Evolutionary conservation across 2,329 filamentous ascomycete genomes (phyloP), one percentile per base, ranked within the genome.

Genomic region (Alternaria ethzedia): DNA sequence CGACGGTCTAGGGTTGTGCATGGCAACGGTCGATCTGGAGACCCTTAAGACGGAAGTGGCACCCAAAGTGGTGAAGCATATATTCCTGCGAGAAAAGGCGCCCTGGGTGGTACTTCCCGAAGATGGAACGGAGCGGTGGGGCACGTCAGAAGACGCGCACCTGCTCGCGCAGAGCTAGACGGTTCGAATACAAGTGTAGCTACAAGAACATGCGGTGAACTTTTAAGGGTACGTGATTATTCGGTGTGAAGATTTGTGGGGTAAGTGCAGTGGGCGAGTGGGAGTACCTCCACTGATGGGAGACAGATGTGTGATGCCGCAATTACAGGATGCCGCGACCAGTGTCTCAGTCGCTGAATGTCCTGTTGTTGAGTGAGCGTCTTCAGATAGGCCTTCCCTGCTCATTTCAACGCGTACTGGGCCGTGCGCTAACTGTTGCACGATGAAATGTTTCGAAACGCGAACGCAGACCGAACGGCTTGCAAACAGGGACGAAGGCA

Each of bases 1-100:
- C 9, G 75, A 78, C 10, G 51, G 32, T 0, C 78, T 81, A 10
- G 70, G 60, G 10, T 64, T 86, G 21, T 78, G 80, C 1, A 75
- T 81, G 58, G 79, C 82, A 4, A 81, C 82, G 1, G 75, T 86
- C 44, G 79, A 84, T 65, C 74, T 81, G 64, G 75, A 76, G 21
- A 81, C 77, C 23, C 66, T 82, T 17, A 77, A 72, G 49, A 76
- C 75, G 6, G 66, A 66, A 11, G 25, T 43, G 46, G 52, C 72
- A 51, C 75, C 76, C 13, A 71, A 74, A 28, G 70, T 78, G 3
- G 69, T 67, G 23, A 67, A 70, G 59, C 83, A 86, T 73, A 84
- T 86, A 12, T 86, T 82, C 61, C 59, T 85, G 5, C 71, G 75
- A 32, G 82, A 84, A 64, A 79, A 75, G 54, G 78, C 75, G 25